Percentiles rank a stretch among this genome's conserved stretches.
These are phyloP conservation scores for Trichomonas tenax DNA, from an alignment of 208 protist species.

Conservation along the genomic window DNA sequence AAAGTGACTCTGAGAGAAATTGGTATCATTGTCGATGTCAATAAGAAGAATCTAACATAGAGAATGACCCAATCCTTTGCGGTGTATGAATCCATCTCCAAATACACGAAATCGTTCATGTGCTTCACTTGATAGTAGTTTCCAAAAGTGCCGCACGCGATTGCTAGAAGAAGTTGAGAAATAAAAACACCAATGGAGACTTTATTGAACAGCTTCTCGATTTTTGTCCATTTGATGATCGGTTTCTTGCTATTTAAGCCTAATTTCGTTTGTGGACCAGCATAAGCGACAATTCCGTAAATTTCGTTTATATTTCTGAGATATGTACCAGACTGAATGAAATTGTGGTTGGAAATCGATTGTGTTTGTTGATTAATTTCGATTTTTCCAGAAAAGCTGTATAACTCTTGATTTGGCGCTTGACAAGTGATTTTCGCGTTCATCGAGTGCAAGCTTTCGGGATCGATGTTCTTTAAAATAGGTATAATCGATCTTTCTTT, in stretches of 20 bases:
- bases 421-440: not conserved
- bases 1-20: constrained; percentile 34
- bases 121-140: not conserved
- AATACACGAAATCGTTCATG: not conserved
- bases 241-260: not conserved
- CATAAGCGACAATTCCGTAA: not conserved
- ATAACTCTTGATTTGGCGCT: not conserved
- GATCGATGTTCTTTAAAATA: not conserved
- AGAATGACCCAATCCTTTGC: not conserved
- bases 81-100: not conserved
- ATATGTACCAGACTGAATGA: not conserved
- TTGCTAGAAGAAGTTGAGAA: not conserved
- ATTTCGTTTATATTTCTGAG: not conserved
- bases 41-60: constrained; percentile 22
- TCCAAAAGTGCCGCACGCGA: not conserved
- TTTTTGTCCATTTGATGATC: not conserved
- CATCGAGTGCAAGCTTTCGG: not conserved
- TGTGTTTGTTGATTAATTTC: not conserved
- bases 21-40: constrained; percentile 31
- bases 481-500: not conserved
- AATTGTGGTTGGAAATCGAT: not conserved
- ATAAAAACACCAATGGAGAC: not conserved
- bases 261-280: constrained; percentile 20
- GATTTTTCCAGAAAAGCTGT: not conserved
- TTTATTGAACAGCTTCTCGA: not conserved